phyloP scores from a whole-genome alignment of 2,329 filamentous ascomycete species.

The Colletotrichum lindemuthianum region DNA sequence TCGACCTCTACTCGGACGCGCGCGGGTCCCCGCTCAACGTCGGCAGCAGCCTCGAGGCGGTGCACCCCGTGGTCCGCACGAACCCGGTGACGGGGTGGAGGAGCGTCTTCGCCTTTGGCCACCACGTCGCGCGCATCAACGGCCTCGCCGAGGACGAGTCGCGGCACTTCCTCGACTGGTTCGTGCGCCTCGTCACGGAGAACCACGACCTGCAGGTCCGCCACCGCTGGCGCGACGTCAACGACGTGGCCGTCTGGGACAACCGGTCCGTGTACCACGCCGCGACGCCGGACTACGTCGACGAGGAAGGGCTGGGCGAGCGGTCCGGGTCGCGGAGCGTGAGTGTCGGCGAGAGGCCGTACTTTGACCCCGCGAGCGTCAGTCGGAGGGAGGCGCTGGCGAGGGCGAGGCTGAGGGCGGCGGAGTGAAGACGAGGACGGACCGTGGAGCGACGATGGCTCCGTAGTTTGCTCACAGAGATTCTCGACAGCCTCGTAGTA shows the following conservation, averaged over 20 bases:
- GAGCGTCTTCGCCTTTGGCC: slow-evolving; percentile 61
- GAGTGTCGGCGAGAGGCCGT: slow-evolving; percentile 64
- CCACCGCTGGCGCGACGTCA: slow-evolving; percentile 52
- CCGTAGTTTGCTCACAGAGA: too few species aligned
- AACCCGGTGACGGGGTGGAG: slow-evolving; percentile 70
- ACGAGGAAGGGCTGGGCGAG: slow-evolving; percentile 53
- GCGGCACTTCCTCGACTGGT: slow-evolving; percentile 60
- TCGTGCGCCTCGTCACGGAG: slow-evolving; percentile 59
- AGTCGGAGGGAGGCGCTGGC: slow-evolving; percentile 35
- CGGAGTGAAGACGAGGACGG: too few species aligned
- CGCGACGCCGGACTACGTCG: slow-evolving; percentile 62
- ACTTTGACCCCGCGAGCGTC: slow-evolving; percentile 57
- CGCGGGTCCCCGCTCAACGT: slow-evolving; percentile 63
- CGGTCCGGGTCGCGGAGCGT: slow-evolving; percentile 60
- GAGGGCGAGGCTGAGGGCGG: too few species aligned
- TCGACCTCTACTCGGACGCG: slow-evolving; percentile 55
- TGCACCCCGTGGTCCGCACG: slow-evolving; percentile 65
- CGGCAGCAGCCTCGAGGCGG: slow-evolving; percentile 57
- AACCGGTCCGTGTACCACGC: slow-evolving; percentile 66
- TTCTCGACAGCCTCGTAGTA: too few species aligned
- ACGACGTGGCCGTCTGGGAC: slow-evolving; percentile 67
- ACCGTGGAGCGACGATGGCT: too few species aligned
- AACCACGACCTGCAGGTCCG: slow-evolving; percentile 67
- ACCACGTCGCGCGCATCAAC: slow-evolving; percentile 62
- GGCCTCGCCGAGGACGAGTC: slow-evolving; percentile 59